Base-by-base conservation (phyloP, 1,139 yeast genomes). In the Candida sp. region DNA sequence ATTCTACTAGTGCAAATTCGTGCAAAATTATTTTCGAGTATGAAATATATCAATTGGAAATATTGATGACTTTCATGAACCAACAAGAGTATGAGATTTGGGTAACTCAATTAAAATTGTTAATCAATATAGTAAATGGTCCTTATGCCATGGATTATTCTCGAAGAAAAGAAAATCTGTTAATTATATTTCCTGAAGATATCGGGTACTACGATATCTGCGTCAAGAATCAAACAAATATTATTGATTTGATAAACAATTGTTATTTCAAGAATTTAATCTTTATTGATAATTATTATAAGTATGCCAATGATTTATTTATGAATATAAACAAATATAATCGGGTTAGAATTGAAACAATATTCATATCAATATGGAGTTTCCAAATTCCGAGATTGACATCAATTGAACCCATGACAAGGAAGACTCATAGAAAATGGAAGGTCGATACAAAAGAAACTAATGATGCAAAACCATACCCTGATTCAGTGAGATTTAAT, bases 11-110 rank as follows among this genome's bases (percentile, higher is more conserved):
- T 47, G 58, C 63, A 0, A 51, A 57, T 36, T 49, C 63, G 8
- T 58, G 75, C 38, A 82, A 80, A 49, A 33, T 82, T 1, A 48
- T 66, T 2, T 80, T 79, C 59, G 84, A 79, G 52, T 49, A 67
- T 30, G 52, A 58, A 8, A 63, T 53, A 41, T 60, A 63, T 29
- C 64, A 73, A 3, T 77, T 60, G 51, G 87, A 82, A 57, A 35
- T 80, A 1, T 49, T 77, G 19, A 49, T 77, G n/a, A 55, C 74
- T 4, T 63, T 73, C 23, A 51, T 65, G 1, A 56, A 63, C 30
- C 45, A 46, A 7, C 33, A 45, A 2, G 87, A 81, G 47, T 57
- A 53, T 33, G 39, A 49, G 0, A 43, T 65, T 0, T 82, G 87
- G 87, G 46, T 46, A 11, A 64, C 68, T 21, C 56, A 63, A 36